phyloP scores from a whole-genome alignment of 1,284 basidiomycete species.

The Ustilago vetiveriae region DNA sequence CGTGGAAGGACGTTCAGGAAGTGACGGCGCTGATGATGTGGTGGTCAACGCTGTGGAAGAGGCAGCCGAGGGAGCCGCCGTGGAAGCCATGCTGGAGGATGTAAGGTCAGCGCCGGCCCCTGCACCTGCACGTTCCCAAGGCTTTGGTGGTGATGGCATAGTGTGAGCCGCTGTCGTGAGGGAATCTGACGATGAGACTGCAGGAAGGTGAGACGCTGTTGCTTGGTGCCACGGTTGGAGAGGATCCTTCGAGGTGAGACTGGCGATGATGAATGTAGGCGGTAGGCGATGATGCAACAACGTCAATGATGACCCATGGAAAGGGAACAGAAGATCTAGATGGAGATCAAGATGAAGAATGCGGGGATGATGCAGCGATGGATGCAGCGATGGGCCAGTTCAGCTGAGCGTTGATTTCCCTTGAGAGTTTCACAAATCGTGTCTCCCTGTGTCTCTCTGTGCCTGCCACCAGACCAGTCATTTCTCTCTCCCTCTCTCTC shows the following conservation, averaged over 20 bases:
- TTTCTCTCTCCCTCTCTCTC: too few relatives aligned
- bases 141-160: conserved; percentile 65
- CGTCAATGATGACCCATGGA: too few relatives aligned
- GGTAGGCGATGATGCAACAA: too few relatives aligned
- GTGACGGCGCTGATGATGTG: conserved; percentile 44
- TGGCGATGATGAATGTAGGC: too few relatives aligned
- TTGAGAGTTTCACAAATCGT: neutral
- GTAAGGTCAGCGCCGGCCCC: conserved; percentile 28
- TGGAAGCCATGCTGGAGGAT: conserved; percentile 23
- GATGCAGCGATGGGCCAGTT: too few relatives aligned
- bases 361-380: conserved; percentile 3
- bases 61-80: conserved; percentile 16
- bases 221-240: too few relatives aligned
- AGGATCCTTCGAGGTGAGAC: too few relatives aligned
- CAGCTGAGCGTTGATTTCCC: too few relatives aligned
- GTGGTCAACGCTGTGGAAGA: conserved; percentile 28
- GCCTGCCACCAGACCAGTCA: too few relatives aligned
- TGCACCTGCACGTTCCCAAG: conserved; percentile 55
- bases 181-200: neutral
- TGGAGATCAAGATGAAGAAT: neutral
- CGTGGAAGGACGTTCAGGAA: conserved; percentile 63
- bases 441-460: too few relatives aligned
- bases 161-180: too few relatives aligned
- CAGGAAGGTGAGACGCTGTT: too few relatives aligned
- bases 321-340: neutral